These are phyloP conservation scores for Citrus mangshanensis DNA, from an alignment of 345 rosid genomes.

Conservation along the genomic window DNA sequence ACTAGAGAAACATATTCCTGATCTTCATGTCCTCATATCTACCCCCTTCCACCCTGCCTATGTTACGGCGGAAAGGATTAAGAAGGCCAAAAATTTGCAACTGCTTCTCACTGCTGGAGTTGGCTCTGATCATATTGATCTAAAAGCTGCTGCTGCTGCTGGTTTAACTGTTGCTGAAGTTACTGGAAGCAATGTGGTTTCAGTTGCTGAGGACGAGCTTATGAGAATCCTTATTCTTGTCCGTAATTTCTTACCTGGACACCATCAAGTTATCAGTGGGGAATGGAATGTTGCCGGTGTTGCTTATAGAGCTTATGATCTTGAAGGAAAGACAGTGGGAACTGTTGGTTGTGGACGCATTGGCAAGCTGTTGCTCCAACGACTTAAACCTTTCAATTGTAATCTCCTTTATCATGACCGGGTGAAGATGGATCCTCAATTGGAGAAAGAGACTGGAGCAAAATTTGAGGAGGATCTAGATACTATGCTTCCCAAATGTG, in stretches of 20 bases:
- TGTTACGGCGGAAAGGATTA: conserved; percentile 83
- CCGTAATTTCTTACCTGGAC: conserved; percentile 84
- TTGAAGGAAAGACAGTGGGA: conserved; percentile 91
- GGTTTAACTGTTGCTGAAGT: conserved; percentile 93
- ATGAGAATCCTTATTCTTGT: conserved; percentile 91
- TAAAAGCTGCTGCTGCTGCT: conserved; percentile 83
- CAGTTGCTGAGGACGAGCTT: conserved; percentile 95
- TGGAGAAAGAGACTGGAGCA: conserved; percentile 72
- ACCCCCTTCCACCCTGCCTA: conserved; percentile 98
- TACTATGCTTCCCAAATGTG: conserved; percentile 85
- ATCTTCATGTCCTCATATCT: conserved; percentile 76
- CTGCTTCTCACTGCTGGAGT: conserved; percentile 94
- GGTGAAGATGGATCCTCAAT: conserved; percentile 63
- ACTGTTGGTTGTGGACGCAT: conserved; percentile 92
- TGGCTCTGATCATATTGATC: conserved; percentile 90
- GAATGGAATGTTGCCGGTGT: conserved; percentile 96
- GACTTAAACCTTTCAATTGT: conserved; percentile 89
- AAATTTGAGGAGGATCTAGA: conserved; percentile 75
- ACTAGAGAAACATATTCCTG: conserved; percentile 84
- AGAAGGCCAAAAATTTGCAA: conserved; percentile 82
- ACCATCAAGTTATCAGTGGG: conserved; percentile 73
- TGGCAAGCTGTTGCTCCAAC: conserved; percentile 80
- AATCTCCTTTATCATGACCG: conserved; percentile 86
- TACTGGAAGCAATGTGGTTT: conserved; percentile 89
- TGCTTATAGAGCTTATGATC: conserved; percentile 87